Evolutionary conservation across 768 basidiomycete species (phyloP), one percentile per base, ranked within the genome.

Genomic region (Amanita brunnescens): DNA sequence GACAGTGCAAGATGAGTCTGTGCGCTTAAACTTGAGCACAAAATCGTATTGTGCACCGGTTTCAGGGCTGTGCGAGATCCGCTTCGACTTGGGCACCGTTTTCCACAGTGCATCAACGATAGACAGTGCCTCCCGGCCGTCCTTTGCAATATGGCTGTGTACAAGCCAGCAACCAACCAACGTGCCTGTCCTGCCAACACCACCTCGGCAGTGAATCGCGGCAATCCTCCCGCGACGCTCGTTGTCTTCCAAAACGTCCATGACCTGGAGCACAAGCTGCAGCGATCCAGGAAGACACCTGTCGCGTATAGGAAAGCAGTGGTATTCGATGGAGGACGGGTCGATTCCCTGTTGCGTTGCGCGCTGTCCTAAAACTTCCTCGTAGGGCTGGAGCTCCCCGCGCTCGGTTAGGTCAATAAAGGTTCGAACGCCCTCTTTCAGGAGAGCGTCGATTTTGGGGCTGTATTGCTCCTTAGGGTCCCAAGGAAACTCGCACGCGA

Each of bases 401-500:
- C 70, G 70, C 59, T 90, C 87, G n/a, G 87, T 90, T 60, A 90
- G 78, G 69, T 90, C 87, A 63, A 89, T 81, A 65, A 89, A 89
- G 4, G 87, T 87, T 54, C 84, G 81, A 6, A 87, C 82, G 42
- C 87, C 87, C 1, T 85, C 79, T 8, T 68, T 68, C 21, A 90
- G 78, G 46, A 90, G 73, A 0, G 79, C 78, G 67, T 87, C 85
- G 55, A 90, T 76, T 60, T 90, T 88, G 55, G 85, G 83, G 49
- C 72, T 73, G 54, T 70, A 63, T 6, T 73, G 67, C 63, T 76
- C 70, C 53, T 73, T 75, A 3, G 83, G 84, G 14, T 78, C 69
- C 80, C 83, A 90, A 1, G 87, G 87, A 64, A 88, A 89, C 61
- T 90, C 87, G 76, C 85, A 88, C 0, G 87, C 87, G 49, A 88